Evolutionary conservation across 805 yeast genomes (phyloP).

Genomic region (Candida glaebosa): DNA sequence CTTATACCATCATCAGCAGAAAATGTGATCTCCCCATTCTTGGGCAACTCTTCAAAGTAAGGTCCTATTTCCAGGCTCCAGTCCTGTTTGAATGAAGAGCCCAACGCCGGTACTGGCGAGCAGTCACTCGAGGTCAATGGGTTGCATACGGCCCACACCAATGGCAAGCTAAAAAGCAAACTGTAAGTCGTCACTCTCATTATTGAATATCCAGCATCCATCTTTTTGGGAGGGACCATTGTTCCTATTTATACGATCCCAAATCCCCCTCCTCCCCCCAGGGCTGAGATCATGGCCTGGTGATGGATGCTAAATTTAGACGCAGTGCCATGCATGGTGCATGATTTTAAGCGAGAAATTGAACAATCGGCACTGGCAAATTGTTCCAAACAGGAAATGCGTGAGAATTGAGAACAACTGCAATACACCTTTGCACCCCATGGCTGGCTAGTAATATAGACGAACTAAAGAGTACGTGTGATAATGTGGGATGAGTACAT

Average conservation of each 20-base stretch:
- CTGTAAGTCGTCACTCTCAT: neutral
- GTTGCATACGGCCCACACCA: constrained; percentile 17
- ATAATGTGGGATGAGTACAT: too few relatives aligned
- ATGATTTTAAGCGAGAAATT: too few relatives aligned
- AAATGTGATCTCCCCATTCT: constrained; percentile 27
- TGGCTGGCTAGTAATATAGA: constrained; percentile 1
- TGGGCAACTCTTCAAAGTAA: constrained; percentile 16
- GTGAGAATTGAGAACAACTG: neutral
- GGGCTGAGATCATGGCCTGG: neutral
- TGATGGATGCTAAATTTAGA: neutral
- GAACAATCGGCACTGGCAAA: neutral
- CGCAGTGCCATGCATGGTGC: neutral
- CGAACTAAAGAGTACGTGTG: too few relatives aligned
- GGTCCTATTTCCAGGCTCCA: constrained; percentile 17
- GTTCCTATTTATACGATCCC: neutral
- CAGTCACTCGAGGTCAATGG: constrained; percentile 25
- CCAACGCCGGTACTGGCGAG: constrained; percentile 27
- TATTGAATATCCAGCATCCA: neutral
- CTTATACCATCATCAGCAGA: constrained; percentile 51
- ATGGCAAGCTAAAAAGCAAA: neutral
- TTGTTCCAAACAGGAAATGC: neutral
- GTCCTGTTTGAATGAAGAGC: constrained; percentile 25
- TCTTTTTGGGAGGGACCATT: neutral
- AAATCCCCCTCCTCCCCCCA: neutral
- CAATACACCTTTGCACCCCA: neutral